Evolutionary conservation across 1,284 basidiomycete genomes (phyloP).

Genomic region (Rhodotorula sp.): DNA sequence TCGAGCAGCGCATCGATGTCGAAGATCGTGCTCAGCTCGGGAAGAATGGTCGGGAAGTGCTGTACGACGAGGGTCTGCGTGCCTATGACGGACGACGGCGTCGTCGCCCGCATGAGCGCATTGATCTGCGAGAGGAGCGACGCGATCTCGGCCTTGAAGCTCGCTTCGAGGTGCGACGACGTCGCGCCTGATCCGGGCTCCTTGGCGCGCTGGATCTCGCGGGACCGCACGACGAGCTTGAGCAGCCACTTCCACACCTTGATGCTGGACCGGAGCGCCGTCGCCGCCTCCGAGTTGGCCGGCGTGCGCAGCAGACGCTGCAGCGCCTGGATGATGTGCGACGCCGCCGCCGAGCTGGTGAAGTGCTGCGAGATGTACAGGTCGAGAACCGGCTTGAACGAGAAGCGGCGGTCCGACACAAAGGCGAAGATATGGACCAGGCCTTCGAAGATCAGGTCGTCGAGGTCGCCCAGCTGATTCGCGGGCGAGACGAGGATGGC

Average conservation of each 20-base stretch:
- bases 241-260: conserved; percentile 98
- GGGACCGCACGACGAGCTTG: conserved; percentile 84
- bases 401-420: conserved; percentile 91
- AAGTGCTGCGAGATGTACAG: conserved; percentile 92
- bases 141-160: conserved; percentile 67
- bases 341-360: conserved; percentile 68
- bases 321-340: conserved; percentile 82
- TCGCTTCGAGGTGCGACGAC: conserved; percentile 77
- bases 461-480: conserved; percentile 76
- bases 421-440: conserved; percentile 79
- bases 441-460: conserved; percentile 83
- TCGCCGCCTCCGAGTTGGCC: conserved; percentile 70
- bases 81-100: conserved; percentile 83
- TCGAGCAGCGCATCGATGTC: conserved; percentile 76
- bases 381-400: conserved; percentile 87
- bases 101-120: conserved; percentile 78
- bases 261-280: conserved; percentile 77
- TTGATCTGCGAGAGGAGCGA: conserved; percentile 69
- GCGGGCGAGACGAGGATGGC: conserved; percentile 75
- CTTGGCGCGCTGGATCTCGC: conserved; percentile 81
- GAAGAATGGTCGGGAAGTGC: conserved; percentile 88
- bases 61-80: conserved; percentile 79
- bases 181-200: conserved; percentile 77
- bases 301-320: conserved; percentile 76
- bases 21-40: conserved; percentile 80